phyloP scores from a whole-genome alignment of 352 stramenopile genomes.

The Pythium phragmitis region DNA sequence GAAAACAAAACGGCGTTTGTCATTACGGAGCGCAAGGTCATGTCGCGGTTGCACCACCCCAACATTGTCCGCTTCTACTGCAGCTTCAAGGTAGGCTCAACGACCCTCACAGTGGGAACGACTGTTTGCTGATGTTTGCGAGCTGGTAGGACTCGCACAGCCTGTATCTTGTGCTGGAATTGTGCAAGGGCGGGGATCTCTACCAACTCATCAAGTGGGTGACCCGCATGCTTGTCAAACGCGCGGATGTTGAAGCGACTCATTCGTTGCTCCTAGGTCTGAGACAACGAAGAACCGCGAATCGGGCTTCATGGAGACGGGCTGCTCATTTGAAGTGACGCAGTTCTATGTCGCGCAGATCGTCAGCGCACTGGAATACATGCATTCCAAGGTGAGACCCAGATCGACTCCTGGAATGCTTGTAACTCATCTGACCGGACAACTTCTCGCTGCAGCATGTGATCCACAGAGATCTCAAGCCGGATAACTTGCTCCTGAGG shows the following conservation, averaged over 20 bases:
- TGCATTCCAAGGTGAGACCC: slow-evolving; percentile 84
- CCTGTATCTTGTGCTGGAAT: slow-evolving; percentile 88
- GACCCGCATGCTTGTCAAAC: neutral
- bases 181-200: slow-evolving; percentile 81
- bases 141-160: slow-evolving; percentile 70
- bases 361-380: slow-evolving; percentile 91
- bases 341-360: slow-evolving; percentile 94
- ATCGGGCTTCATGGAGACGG: slow-evolving; percentile 50
- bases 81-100: slow-evolving; percentile 63
- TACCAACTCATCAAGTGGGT: slow-evolving; percentile 75
- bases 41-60: slow-evolving; percentile 84
- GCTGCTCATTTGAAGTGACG: slow-evolving; percentile 75
- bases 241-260: neutral
- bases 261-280: slow-evolving; percentile 22
- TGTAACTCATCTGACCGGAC: slow-evolving; percentile 4
- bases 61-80: slow-evolving; percentile 91
- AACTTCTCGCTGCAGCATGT: slow-evolving; percentile 63
- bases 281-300: slow-evolving; percentile 48
- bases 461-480: slow-evolving; percentile 96
- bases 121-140: neutral
- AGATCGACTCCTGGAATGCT: slow-evolving; percentile 5
- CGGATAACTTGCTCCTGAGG: slow-evolving; percentile 88
- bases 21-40: slow-evolving; percentile 89
- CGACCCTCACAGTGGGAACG: neutral
- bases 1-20: slow-evolving; percentile 92